Base-by-base conservation (phyloP, 345 rosid species). In the Eucalyptus camaldulensis region DNA sequence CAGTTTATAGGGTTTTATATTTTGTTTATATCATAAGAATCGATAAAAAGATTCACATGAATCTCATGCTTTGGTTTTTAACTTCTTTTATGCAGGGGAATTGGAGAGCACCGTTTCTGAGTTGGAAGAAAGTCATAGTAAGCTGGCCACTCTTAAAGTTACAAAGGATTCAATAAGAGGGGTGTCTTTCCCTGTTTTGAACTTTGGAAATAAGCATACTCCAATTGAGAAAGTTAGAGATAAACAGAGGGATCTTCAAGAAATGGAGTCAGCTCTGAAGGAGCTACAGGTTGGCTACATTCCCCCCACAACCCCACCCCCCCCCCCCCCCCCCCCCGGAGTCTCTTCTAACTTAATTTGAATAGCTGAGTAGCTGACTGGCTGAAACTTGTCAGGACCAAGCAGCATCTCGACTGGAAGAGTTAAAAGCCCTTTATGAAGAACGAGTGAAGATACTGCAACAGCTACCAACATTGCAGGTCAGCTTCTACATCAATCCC, bases 161-260 rank as follows among this genome's bases (percentile, higher is more conserved):
- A 99, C 96, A 89, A 95, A 94, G 90, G 99, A 97, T 95, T 96
- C 96, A 76, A 94, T 95, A 29, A 94, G 93, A 89, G 99, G 98
- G 91, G 92, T 95, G 33, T 92, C 94, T 92, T 94, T 96, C 88
- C 99, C 99, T 80, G 94, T 96, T 88, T 81, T 97, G 91, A 96
- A 92, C 90, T 81, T 94, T 37, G 95, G 97, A 81, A 94, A 90
- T 92, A 96, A 95, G 90, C 96, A 91, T 90, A 92, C 90, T 92
- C 87, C 94, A 86, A 92, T 91, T 54, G 99, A 98, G 89, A 95
- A 67, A 92, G 90, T 91, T 80, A 95, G 91, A 91, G 99, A 96
- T 91, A 97, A 94, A 91, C 96, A 95, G 89, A 95, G 93, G 89
- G 96, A 96, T 88, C 80, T 95, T 88, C 95, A 92, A 88, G 96